Conservation (phyloP, 176 grass and related monocot genomes). For the Eleusine indica region DNA sequence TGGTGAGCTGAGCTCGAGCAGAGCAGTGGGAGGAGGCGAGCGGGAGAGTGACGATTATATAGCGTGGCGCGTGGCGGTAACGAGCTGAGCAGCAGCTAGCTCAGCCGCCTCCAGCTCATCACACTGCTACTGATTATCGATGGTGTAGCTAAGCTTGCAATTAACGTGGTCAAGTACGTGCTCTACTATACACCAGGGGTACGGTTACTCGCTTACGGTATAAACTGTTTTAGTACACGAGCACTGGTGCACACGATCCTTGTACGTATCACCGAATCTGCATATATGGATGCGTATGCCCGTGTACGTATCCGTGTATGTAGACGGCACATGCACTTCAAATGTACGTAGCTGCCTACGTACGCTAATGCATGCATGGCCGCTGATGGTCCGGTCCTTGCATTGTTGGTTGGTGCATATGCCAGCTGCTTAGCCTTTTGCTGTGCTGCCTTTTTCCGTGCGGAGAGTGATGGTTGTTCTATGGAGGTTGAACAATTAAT, state of each 20-base stretch:
- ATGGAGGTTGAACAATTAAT: conserved; percentile 39
- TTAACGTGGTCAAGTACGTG: conserved; percentile 14
- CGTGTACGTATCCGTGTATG: neutral
- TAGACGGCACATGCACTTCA: neutral
- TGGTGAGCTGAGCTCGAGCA: conserved; percentile 36
- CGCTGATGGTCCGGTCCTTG: neutral
- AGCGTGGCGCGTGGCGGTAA: conserved; percentile 8
- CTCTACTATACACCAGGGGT: neutral
- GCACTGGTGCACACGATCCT: neutral
- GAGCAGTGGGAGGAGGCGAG: conserved; percentile 56
- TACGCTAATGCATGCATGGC: neutral
- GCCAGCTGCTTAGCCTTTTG: conserved; percentile 21
- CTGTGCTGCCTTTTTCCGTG: neutral
- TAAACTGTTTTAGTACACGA: neutral
- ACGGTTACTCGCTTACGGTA: neutral
- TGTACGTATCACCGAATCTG: too few relatives aligned
- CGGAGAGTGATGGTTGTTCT: conserved; percentile 10
- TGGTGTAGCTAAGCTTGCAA: neutral
- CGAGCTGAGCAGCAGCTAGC: neutral
- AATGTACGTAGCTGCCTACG: neutral
- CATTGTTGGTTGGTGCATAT: conserved; percentile 39
- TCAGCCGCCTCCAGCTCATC: conserved; percentile 37
- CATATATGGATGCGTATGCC: too few relatives aligned
- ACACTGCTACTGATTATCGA: conserved; percentile 11
- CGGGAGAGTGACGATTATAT: conserved; percentile 47